Conservation (phyloP, 768 basidiomycete species). For the Mycena leptocephala region DNA sequence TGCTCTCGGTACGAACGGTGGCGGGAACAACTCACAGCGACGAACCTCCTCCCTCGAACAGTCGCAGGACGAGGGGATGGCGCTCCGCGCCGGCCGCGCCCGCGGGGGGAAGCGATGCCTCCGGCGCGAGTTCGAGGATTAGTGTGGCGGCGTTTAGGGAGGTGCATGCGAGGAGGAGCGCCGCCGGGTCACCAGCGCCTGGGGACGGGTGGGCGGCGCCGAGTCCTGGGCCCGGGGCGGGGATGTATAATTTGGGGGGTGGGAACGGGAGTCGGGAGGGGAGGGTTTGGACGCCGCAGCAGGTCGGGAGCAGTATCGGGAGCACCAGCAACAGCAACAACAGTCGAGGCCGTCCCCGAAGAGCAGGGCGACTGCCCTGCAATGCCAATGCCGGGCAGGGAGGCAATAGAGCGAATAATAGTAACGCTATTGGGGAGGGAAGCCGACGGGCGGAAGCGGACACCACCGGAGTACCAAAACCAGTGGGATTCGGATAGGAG, state of each 20-base stretch:
- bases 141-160: slow-evolving; percentile 89
- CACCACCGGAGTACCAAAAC: background rate
- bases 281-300: background rate
- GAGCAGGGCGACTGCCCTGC: too few species aligned
- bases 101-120: slow-evolving; percentile 24
- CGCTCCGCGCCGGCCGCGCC: slow-evolving; percentile 14
- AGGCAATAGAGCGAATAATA: too few species aligned
- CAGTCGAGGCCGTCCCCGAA: too few species aligned
- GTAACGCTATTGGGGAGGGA: too few species aligned
- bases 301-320: background rate
- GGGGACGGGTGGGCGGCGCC: slow-evolving; percentile 36
- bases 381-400: too few species aligned
- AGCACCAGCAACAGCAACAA: background rate
- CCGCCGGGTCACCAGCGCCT: slow-evolving; percentile 70
- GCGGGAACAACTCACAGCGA: slow-evolving; percentile 12
- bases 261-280: background rate
- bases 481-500: slow-evolving; percentile 6
- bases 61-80: background rate
- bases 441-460: background rate
- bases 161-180: slow-evolving; percentile 78
- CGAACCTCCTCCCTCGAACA: slow-evolving; percentile 7
- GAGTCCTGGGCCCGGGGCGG: slow-evolving; percentile 25
- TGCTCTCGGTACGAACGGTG: too few species aligned
- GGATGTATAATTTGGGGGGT: slow-evolving; percentile 13
- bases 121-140: slow-evolving; percentile 59